These are phyloP conservation scores for Apodospora peruviana DNA, from an alignment of 495 filamentous ascomycete genomes.

Conservation along the genomic window DNA sequence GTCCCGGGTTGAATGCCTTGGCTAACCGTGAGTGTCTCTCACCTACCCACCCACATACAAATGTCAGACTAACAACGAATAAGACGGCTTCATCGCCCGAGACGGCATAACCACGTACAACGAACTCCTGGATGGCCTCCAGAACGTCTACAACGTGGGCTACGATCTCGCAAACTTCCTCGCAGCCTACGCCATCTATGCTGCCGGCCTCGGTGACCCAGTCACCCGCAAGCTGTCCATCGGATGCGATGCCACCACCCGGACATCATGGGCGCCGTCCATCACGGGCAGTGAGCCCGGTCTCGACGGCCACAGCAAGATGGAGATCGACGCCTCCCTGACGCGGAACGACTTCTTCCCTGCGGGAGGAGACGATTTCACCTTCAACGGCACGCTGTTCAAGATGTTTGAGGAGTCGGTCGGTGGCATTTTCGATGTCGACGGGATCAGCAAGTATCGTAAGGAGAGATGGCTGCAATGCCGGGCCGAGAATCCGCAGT, in stretches of 20 bases:
- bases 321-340: constrained; percentile 6
- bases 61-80: no score
- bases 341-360: constrained; percentile 6
- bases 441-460: constrained; percentile 3
- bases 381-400: constrained; percentile 4
- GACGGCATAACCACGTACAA: constrained; percentile 3
- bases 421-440: constrained; percentile 1
- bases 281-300: constrained; percentile 6
- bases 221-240: constrained; percentile 6
- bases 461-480: constrained; percentile 2
- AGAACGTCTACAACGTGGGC: constrained; percentile 8
- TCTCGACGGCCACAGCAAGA: constrained; percentile 6
- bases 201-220: constrained; percentile 3
- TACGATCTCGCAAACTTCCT: constrained; percentile 6
- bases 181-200: constrained; percentile 6
- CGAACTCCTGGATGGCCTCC: constrained; percentile 3
- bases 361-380: constrained; percentile 4
- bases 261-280: constrained; percentile 1
- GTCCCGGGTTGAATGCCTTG: constrained; percentile 5
- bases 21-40: no score
- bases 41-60: no score
- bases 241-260: constrained; percentile 4
- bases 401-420: constrained; percentile 4
- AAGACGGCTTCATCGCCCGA: constrained; percentile 4
- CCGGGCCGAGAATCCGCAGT: constrained; percentile 5